Base-by-base conservation (phyloP, 148 eudicot genomes). In the Heliamphora exappendiculata region DNA sequence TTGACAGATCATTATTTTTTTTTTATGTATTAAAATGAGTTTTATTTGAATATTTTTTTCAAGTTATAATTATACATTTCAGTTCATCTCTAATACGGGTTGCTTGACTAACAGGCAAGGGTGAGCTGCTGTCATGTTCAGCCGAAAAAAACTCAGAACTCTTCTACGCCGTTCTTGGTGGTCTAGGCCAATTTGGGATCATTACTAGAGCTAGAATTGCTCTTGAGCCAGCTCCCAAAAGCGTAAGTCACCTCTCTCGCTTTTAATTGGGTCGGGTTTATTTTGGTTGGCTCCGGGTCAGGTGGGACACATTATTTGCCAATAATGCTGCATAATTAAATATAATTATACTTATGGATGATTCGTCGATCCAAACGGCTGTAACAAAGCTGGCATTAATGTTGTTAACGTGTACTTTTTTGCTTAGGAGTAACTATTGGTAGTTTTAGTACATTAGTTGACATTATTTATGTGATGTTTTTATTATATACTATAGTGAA, bases 111-210 rank as follows among this genome's bases (percentile, higher is more conserved):
- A 67, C 88, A 94, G 98, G 98, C 1, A 92, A 90, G 70, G 97
- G 98, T 6, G 96, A 94, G 78, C 2, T 88, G 8, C 17, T 72
- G 85, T 87, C 86, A 39, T 94, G 98, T 74, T 92, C 97, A 9
- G 80, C 87, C 51, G 82, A 88, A 53, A 70, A 82, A 34, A 87
- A 91, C 58, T 36, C 87, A 5, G 97, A 90, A 57, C 78, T 94
- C 14, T 94, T 88, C 74, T 86, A 92, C 78, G 88, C 88, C 9
- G 97, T 91, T 41, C 86, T 94, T 67, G 98, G 98, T 34, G 98
- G 98, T 0, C 76, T 94, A 53, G 98, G 98, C 39, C 98, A 94
- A 77, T 94, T 94, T 84, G 98, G 98, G 68, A 90, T 94, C 66
- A 90, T 94, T 7, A 90, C 97, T 16, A 87, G 93, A 54, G 97